Evolutionary conservation across 2,329 filamentous ascomycete species (phyloP), one percentile per base, ranked within the genome.

Genomic region (Hypocreales sp.): DNA sequence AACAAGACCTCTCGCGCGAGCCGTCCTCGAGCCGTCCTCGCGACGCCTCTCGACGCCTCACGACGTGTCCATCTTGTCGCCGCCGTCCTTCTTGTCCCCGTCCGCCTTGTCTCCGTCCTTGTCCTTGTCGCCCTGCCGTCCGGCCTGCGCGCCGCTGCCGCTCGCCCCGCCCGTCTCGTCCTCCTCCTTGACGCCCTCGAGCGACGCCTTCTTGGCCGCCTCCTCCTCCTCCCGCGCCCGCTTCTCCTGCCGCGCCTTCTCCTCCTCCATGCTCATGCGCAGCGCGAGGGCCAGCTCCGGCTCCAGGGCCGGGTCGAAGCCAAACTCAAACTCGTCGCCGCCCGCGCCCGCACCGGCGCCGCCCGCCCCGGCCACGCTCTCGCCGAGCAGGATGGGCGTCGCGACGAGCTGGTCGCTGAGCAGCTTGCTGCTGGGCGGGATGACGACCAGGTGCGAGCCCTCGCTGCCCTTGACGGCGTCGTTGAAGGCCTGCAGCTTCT

Each of bases 241-340:
- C 57, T 83, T 83, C 52, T 93, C 86, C 55, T 92, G 77, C 44
- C 90, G 67, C 35, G 86, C 86, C 61, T 92, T 92, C 57, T 98
- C 90, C 51, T 98, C 90, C 52, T 98, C 90, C 70, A 92, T 83
- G 55, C 82, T 92, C 83, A 98, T 93, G 37, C 90, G 76, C 49
- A 98, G 62, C 28, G 90, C 90, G 40, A 98, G 71, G 14, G 90
- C 90, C 46, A 98, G 61, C 53, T 98, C 90, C 4, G 90, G 90
- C 48, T 98, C 90, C 45, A 86, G 68, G 29, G 77, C 79, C 10
- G 87, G 86, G 52, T 95, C 90, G 39, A 93, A 82, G 37, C 81
- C 83, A 48, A 92, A 92, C 38, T 57, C 56, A 23, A 66, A 73
- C 33, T 58, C 92, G 35, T 78, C 72, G 30, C 67, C 69, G 39